These are phyloP conservation scores for Fraxinus velutina DNA, from an alignment of 305 asterid genomes.

Conservation along the genomic window DNA sequence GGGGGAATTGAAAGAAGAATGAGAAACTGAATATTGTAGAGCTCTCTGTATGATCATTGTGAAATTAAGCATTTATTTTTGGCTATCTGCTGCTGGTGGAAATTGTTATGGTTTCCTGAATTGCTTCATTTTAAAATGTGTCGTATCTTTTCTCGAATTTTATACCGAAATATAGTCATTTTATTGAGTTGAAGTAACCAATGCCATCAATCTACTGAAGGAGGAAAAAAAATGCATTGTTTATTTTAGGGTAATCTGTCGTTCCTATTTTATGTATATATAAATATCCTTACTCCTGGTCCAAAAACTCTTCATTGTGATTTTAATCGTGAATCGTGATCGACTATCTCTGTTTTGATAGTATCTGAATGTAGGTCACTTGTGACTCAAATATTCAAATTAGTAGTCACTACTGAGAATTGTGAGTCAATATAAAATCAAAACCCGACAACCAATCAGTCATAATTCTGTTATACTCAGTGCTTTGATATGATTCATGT, in stretches of 20 bases:
- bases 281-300: not conserved
- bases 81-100: not conserved
- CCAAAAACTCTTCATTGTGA: not conserved
- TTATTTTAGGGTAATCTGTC: not conserved
- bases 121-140: not conserved
- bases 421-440: slow-evolving; percentile 2
- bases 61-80: slow-evolving; percentile 1
- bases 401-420: not conserved
- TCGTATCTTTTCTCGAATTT: not conserved
- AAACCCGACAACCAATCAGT: not conserved
- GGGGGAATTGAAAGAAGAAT: not conserved
- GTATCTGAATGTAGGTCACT: not conserved
- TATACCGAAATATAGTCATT: not conserved
- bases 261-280: not conserved
- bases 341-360: not conserved
- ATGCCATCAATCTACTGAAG: not conserved
- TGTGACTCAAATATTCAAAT: not conserved
- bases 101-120: not conserved
- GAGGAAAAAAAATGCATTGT: not conserved
- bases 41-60: not conserved
- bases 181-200: not conserved
- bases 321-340: slow-evolving; percentile 12
- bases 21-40: not conserved
- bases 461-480: not conserved
- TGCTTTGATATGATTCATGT: not conserved